Evolutionary conservation across 345 rosid species (phyloP), one percentile per base, ranked within the genome.

Genomic region (Arabidopsis arenosa): DNA sequence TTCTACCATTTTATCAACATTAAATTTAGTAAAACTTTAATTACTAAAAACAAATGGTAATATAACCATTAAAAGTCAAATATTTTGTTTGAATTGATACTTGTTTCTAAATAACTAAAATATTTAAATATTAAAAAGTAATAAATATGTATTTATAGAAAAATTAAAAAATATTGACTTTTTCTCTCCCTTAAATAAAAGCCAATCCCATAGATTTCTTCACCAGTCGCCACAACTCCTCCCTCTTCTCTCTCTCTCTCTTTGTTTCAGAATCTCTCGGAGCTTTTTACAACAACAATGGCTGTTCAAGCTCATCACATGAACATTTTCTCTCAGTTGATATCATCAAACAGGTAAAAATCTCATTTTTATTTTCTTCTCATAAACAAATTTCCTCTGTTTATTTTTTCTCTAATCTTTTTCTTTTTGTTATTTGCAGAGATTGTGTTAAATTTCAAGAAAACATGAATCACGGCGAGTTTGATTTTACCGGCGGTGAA

Each of bases 271-370:
- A 57, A 57, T 49, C 73, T 75, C 68, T 75, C 62, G 68, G 39
- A 75, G 69, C 73, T 55, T 33, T 61, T 68, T 3, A 21, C 43
- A 52, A 72, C 33, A 51, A 65, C 76, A 66, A 88, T 86, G 93
- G 90, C 89, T 66, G 84, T 88, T 62, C 85, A 88, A 76, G 83
- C 90, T 66, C 80, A 49, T 7, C 83, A 81, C 62, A 80, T 81
- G 37, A 79, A 80, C 80, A 75, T 81, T 35, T 73, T 83, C 79
- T 63, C 89, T 15, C 87, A 82, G 59, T 61, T 83, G 9, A 21
- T 79, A 76, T 4, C 81, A 39, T 3, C 82, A 39, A 78, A 81
- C 61, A 83, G 82, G 86, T 84, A 78, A 58, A 40, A 8, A n/a
- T 48, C 17, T 33, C 33, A 9, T 30, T 60, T 7, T 33, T 17